Base-by-base conservation (phyloP, 2,329 filamentous ascomycete species). In the Penicillium paneum region DNA sequence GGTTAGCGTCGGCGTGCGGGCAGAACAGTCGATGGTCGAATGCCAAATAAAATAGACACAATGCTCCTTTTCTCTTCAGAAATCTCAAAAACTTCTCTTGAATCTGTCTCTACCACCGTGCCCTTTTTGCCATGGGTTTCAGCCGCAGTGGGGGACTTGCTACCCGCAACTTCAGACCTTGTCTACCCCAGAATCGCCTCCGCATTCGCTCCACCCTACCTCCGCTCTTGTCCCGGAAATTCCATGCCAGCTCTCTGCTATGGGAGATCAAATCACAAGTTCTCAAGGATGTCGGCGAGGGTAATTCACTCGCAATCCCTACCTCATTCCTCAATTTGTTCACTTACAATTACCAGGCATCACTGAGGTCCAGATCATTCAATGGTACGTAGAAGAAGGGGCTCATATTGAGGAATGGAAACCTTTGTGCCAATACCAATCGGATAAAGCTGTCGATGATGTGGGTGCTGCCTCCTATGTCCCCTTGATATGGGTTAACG, bases 361-460 rank as follows among this genome's bases (percentile, higher is more conserved):
- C 68, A 92, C 94, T 71, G 94, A 99, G 77, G 96, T 94, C 70
- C 94, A 99, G 75, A 90, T 99, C 68, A 97, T 97, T 67, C 94
- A 99, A 79, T 99, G 94, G 94, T 99, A 97, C 72, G 93, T 99
- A 62, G 89, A 97, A 76, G 91, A 95, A 46, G 93, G 92, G 55
- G 94, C 94, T 34, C 87, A 89, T 54, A 92, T 99, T 65, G 92
- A 99, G 78, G 93, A 99, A 78, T 99, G 96, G 82, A 94, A 95
- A 65, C 94, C 93, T 56, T 82, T 99, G 43, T 99, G 94, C 76
- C 94, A 99, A 77, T 95, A 99, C 41, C 94, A 97, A 73, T 97
- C 92, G 67, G 94, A 99, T 78, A 99, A 99, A 75, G 94, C 94
- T 24, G 81, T 83, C 47, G 81, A 82, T 45, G 81, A 84, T 74